phyloP scores from a whole-genome alignment of 352 stramenopile genomes.

The Plasmopara muralis region DNA sequence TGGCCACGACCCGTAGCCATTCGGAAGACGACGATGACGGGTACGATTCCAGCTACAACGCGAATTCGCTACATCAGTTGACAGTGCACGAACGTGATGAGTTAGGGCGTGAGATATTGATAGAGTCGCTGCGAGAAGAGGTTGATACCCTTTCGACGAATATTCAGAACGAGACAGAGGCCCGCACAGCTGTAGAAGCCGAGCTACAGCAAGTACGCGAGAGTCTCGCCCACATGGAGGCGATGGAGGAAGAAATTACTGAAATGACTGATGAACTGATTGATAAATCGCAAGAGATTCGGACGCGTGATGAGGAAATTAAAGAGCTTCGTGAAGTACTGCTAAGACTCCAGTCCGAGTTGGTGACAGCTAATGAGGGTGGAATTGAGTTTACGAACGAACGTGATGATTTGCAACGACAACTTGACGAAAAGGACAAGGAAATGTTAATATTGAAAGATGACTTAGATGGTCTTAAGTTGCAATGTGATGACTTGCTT shows the following conservation, averaged over 20 bases:
- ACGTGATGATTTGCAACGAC: constrained; percentile 29
- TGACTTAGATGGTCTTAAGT: constrained; percentile 34
- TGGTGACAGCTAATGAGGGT: constrained; percentile 36
- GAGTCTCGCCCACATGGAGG: constrained; percentile 51
- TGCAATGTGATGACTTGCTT: constrained; percentile 46
- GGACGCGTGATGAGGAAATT: constrained; percentile 54
- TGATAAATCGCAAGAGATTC: constrained; percentile 64
- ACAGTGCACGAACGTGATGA: constrained; percentile 56
- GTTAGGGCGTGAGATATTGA: constrained; percentile 53
- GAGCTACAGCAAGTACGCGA: constrained; percentile 55
- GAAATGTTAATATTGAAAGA: constrained; percentile 30
- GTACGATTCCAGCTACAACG: constrained; percentile 28
- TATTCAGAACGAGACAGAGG: constrained; percentile 62
- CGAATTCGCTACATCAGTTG: constrained; percentile 37
- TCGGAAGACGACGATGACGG: constrained; percentile 32
- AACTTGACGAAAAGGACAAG: constrained; percentile 30
- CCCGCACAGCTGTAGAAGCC: constrained; percentile 43
- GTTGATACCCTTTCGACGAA: constrained; percentile 55
- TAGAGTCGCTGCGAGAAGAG: constrained; percentile 59
- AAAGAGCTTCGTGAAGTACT: constrained; percentile 42
- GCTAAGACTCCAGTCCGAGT: constrained; percentile 39
- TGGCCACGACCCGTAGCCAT: constrained; percentile 27
- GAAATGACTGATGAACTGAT: constrained; percentile 80
- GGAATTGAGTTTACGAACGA: constrained; percentile 42
- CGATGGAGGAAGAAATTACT: constrained; percentile 67